Evolutionary conservation across 2,329 filamentous ascomycete genomes (phyloP).

Genomic region (Claviceps capensis): DNA sequence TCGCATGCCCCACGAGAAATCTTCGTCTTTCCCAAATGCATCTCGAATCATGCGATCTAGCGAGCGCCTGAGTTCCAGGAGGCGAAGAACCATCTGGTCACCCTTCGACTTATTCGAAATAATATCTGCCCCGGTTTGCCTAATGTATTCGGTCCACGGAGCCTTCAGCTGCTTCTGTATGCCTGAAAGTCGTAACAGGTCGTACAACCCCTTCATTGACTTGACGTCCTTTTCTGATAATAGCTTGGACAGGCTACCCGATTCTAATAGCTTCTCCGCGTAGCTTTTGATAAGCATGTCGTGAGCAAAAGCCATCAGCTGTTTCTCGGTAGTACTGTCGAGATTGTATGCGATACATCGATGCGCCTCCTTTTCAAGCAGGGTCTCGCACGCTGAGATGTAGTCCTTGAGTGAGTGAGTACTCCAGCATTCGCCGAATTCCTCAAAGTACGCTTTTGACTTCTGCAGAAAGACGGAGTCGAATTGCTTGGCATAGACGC

Average conservation of each 20-base stretch:
- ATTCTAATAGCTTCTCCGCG: slow-evolving; percentile 50
- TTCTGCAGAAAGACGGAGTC: slow-evolving; percentile 59
- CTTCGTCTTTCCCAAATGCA: slow-evolving; percentile 65
- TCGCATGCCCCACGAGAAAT: slow-evolving; percentile 62
- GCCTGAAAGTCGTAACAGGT: slow-evolving; percentile 56
- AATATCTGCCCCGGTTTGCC: slow-evolving; percentile 58
- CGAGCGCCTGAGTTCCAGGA: slow-evolving; percentile 68
- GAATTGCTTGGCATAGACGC: slow-evolving; percentile 66
- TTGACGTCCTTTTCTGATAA: slow-evolving; percentile 55
- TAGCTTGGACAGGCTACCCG: slow-evolving; percentile 55
- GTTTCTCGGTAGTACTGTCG: slow-evolving; percentile 68
- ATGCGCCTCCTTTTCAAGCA: slow-evolving; percentile 59
- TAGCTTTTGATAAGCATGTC: slow-evolving; percentile 56
- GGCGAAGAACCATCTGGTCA: slow-evolving; percentile 72
- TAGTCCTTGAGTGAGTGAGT: slow-evolving; percentile 57
- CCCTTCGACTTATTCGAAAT: slow-evolving; percentile 67
- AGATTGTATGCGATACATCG: slow-evolving; percentile 73
- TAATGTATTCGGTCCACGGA: slow-evolving; percentile 71
- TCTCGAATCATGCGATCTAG: slow-evolving; percentile 65
- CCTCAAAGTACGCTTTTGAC: slow-evolving; percentile 53
- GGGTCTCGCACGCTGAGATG: slow-evolving; percentile 51
- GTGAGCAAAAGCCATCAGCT: slow-evolving; percentile 62
- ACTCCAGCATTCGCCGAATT: slow-evolving; percentile 56
- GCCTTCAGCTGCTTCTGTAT: slow-evolving; percentile 56
- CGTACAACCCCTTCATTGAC: slow-evolving; percentile 64